These are phyloP conservation scores for Fusarium chlamydosporum DNA, from an alignment of 2,329 filamentous ascomycete genomes.

Conservation along the genomic window DNA sequence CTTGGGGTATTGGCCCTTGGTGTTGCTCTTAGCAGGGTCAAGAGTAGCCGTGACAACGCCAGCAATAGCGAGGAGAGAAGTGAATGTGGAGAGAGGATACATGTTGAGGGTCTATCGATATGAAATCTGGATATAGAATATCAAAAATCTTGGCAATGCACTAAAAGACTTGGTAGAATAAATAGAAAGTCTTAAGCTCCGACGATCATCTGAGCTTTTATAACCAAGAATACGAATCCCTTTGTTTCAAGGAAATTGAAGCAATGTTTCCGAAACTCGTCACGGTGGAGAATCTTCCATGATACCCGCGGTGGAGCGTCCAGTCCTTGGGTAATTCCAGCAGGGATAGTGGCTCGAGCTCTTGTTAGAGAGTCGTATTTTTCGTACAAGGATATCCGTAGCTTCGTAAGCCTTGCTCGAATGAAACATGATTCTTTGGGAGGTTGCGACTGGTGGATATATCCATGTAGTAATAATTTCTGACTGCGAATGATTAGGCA, in stretches of 20 bases:
- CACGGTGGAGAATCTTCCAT: constrained; percentile 15
- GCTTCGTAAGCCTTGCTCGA: constrained; percentile 9
- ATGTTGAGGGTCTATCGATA: constrained; percentile 22
- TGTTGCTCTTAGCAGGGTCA: constrained; percentile 46
- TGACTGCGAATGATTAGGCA: neutral
- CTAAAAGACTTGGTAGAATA: neutral
- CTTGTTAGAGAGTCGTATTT: neutral
- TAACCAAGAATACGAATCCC: constrained; percentile 5
- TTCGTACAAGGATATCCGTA: constrained; percentile 4
- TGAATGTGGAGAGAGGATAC: constrained; percentile 42
- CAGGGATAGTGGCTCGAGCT: constrained; percentile 23
- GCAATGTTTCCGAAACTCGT: constrained; percentile 29
- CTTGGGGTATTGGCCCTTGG: constrained; percentile 46
- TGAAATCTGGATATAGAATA: no score
- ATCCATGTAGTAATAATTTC: neutral
- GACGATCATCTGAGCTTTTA: constrained; percentile 9
- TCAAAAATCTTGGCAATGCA: neutral
- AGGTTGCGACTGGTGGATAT: constrained; percentile 32
- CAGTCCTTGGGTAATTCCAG: constrained; percentile 17
- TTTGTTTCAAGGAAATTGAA: constrained; percentile 37
- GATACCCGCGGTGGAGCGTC: constrained; percentile 9
- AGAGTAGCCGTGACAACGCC: constrained; percentile 46
- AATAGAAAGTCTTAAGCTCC: neutral
- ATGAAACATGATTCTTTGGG: constrained; percentile 11
- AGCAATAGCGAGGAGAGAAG: constrained; percentile 42